Evolutionary conservation across 495 filamentous ascomycete species (phyloP), one percentile per base, ranked within the genome.

Genomic region (Glutinoglossum americanum): DNA sequence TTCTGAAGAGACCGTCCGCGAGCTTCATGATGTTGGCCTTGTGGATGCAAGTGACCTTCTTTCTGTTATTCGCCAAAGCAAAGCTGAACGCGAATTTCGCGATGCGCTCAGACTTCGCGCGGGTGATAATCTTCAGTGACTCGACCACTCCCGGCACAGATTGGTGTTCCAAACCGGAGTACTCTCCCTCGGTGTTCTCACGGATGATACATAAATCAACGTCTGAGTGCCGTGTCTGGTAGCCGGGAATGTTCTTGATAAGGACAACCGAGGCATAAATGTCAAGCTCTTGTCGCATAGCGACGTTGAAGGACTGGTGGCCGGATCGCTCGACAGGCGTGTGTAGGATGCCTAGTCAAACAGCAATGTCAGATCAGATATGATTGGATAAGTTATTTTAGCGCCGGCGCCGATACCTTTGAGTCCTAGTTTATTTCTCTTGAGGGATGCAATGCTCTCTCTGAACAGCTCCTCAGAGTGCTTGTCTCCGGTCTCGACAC

Each of bases 1-100:
- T 87, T 66, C 92, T 84, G 83, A 98, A 98, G 59, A 98, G 83
- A 73, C 92, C 92, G 66, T 97, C 92, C 71, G 89, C 90, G 55
- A 98, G 77, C 78, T 98, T 97, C 92, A 98, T 98, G 75, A 98
- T 98, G 76, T 97, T 98, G 67, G 92, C 93, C 77, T 98, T 98
- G 80, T 98, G 93, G 65, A 98, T 95, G 72, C 89, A 95, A 61
- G 89, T 97, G 28, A 97, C 87, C 81, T 95, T 97, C 76, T 92
- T 87, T 65, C 93, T 79, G 80, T 94, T 88, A 76, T 97, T 98
- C 65, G 93, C 92, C 48, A 95, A 82, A 17, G 92, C 92, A 68
- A 97, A 98, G 71, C 83, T 82, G 73, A 97, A 95, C 53, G 93
- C 92, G 65, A 98, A 98, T 70, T 96, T 95, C 70, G 89, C 86